phyloP scores from a whole-genome alignment of 352 stramenopile genomes.

The Thraustochytrium sp. region DNA sequence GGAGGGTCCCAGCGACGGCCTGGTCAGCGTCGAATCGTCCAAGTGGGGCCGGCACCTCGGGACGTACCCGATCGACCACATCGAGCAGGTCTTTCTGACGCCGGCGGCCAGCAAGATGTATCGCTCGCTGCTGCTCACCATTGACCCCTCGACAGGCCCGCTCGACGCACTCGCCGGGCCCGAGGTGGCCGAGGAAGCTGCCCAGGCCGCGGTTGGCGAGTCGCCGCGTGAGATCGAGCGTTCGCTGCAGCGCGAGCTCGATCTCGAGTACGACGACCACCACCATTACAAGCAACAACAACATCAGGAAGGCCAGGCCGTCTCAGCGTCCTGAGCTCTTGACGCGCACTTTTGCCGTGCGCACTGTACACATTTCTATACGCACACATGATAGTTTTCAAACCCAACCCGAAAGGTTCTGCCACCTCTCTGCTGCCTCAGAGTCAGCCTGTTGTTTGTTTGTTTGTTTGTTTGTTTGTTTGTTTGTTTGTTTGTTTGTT shows the following conservation, averaged over 20 bases:
- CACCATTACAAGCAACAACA: not conserved
- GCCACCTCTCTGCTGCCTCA: no score
- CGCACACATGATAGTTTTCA: no score
- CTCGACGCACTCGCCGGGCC: not conserved
- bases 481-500: no score
- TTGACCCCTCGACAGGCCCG: not conserved
- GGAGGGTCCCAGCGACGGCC: slow-evolving; percentile 11
- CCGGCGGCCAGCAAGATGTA: not conserved
- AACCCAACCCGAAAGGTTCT: no score
- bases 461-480: no score
- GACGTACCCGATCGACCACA: not conserved
- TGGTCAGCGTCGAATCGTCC: slow-evolving; percentile 30
- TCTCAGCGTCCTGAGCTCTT: not conserved
- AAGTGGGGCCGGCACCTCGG: slow-evolving; percentile 28
- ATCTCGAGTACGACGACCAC: no score
- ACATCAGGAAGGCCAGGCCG: not conserved
- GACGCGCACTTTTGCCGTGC: not conserved
- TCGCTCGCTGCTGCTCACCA: not conserved
- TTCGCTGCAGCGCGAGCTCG: not conserved
- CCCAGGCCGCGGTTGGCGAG: no score
- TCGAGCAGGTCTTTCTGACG: not conserved
- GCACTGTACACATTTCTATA: not conserved
- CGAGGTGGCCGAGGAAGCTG: not conserved
- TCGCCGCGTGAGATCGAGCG: not conserved
- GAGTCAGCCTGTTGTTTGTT: no score